Conservation (phyloP, 2,329 filamentous ascomycete species). For the Talaromyces sp. region DNA sequence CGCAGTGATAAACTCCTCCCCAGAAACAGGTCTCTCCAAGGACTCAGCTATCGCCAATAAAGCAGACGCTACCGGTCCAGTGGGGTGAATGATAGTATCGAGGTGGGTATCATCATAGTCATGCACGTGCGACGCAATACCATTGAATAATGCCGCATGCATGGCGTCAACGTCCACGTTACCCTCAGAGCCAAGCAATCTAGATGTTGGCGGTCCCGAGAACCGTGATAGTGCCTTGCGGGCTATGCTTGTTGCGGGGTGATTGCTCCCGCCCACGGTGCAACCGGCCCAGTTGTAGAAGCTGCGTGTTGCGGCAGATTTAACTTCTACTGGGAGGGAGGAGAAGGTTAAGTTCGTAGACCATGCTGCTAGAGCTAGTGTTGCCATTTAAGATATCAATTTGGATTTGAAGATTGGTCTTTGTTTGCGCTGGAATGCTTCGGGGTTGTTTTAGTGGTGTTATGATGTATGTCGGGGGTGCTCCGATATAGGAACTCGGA, state of each 20-base stretch:
- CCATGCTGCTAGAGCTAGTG: conserved; percentile 45
- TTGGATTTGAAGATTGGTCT: not conserved
- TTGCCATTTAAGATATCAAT: conserved; percentile 12
- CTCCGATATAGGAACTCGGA: conserved; percentile 3
- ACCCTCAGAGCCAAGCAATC: conserved; percentile 35
- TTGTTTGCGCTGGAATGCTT: too few relatives aligned
- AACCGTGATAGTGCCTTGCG: conserved; percentile 40
- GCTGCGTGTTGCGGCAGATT: conserved; percentile 49
- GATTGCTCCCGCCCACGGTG: conserved; percentile 54
- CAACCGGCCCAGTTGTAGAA: conserved; percentile 61
- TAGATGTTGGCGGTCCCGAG: conserved; percentile 41
- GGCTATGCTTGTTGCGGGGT: conserved; percentile 49
- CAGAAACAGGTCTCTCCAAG: conserved; percentile 40
- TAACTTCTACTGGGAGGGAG: conserved; percentile 46
- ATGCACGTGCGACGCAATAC: conserved; percentile 59
- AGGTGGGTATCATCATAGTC: conserved; percentile 62
- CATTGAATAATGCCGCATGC: conserved; percentile 57
- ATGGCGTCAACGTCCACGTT: conserved; percentile 51
- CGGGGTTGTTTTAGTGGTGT: too few relatives aligned
- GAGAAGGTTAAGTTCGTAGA: conserved; percentile 45
- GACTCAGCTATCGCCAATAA: conserved; percentile 48
- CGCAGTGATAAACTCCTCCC: conserved; percentile 54
- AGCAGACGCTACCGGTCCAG: conserved; percentile 55
- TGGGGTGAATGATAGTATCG: conserved; percentile 59
- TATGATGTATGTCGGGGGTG: not conserved